phyloP scores from a whole-genome alignment of 2,329 filamentous ascomycete species.

The Cordyceps sp. region DNA sequence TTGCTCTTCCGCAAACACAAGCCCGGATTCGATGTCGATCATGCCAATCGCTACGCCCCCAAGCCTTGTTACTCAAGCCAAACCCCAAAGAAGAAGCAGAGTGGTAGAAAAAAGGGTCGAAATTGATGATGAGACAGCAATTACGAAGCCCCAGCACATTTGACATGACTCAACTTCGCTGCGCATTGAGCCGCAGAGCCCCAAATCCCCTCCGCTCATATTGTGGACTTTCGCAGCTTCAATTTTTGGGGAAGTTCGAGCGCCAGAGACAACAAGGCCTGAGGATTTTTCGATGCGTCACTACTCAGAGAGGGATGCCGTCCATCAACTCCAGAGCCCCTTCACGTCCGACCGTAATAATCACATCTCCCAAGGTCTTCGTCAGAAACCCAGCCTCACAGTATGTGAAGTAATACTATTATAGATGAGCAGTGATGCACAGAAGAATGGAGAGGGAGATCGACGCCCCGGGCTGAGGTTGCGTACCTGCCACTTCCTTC shows the following conservation, averaged over 20 bases:
- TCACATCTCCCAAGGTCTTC: constrained; percentile 56
- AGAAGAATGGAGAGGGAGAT: neutral
- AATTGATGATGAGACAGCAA: no score
- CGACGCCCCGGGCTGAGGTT: neutral
- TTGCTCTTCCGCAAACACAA: constrained; percentile 73
- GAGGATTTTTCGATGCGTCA: neutral
- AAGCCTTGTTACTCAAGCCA: constrained; percentile 8
- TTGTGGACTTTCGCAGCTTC: no score
- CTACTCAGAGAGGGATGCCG: constrained; percentile 40
- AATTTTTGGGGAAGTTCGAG: no score
- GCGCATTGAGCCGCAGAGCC: no score
- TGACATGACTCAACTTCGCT: no score
- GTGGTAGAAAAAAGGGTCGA: no score
- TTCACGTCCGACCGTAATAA: constrained; percentile 52
- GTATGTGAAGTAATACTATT: constrained; percentile 56
- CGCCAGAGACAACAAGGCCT: neutral
- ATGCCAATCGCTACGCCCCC: constrained; percentile 47
- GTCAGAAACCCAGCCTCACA: constrained; percentile 58
- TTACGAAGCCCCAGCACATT: no score
- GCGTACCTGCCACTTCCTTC: constrained; percentile 51
- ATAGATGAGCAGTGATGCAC: neutral
- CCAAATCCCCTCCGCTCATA: no score
- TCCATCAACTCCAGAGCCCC: constrained; percentile 53
- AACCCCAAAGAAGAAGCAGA: constrained; percentile 20
- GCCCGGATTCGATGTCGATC: constrained; percentile 67